Evolutionary conservation across 345 rosid species (phyloP).

Genomic region (Boechera stricta): DNA sequence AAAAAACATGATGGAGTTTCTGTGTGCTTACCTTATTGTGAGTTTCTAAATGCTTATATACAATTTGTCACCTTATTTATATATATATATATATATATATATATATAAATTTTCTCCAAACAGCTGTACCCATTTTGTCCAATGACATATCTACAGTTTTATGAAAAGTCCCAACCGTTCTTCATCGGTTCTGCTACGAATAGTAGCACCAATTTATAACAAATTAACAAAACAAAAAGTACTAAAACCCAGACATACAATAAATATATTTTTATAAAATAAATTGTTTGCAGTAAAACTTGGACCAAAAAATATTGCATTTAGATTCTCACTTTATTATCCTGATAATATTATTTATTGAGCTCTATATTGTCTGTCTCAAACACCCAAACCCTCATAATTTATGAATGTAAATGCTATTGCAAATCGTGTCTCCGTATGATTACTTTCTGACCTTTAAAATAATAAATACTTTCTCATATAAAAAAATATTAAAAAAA

Average conservation of each 20-base stretch:
- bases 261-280: not conserved
- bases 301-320: not conserved
- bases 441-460: conserved; percentile 25
- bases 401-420: conserved; percentile 33
- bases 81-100: too few relatives aligned
- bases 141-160: conserved; percentile 34
- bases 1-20: too few relatives aligned
- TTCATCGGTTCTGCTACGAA: conserved; percentile 27
- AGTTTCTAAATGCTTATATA: too few relatives aligned
- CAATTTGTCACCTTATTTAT: too few relatives aligned
- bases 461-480: not conserved
- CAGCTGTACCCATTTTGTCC: conserved; percentile 43
- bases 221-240: not conserved
- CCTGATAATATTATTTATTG: conserved; percentile 31
- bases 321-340: not conserved
- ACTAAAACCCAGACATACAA: conserved; percentile 1
- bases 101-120: not conserved
- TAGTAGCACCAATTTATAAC: conserved; percentile 20
- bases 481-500: not conserved
- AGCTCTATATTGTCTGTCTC: conserved; percentile 22
- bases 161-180: conserved; percentile 39
- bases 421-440: conserved; percentile 31
- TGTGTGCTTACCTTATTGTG: too few relatives aligned
- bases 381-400: conserved; percentile 31
- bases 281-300: not conserved